phyloP scores from a whole-genome alignment of 176 grass and related monocot genomes.

The Oryza glaberrima region DNA sequence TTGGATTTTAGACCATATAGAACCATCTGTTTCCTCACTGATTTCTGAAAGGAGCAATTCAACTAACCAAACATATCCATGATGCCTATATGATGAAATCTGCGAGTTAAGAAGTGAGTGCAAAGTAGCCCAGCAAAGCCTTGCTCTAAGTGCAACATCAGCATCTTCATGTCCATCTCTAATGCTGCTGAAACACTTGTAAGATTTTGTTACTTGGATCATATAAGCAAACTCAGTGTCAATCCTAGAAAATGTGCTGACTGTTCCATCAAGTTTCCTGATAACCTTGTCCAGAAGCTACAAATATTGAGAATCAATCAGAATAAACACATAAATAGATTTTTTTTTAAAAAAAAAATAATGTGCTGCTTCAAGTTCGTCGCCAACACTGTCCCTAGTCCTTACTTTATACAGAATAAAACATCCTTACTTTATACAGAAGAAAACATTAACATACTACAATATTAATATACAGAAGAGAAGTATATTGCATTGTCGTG shows the following conservation, averaged over 20 bases:
- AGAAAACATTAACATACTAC: conserved; percentile 10
- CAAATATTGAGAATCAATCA: conserved; percentile 49
- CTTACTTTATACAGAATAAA: conserved; percentile 13
- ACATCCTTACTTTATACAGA: conserved; percentile 5
- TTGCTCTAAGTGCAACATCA: conserved; percentile 62
- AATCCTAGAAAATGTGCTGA: conserved; percentile 80
- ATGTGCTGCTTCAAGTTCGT: not conserved
- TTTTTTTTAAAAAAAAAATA: not conserved
- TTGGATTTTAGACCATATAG: conserved; percentile 85
- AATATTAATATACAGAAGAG: too few relatives aligned
- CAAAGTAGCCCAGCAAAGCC: conserved; percentile 82
- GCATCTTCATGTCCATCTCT: conserved; percentile 70
- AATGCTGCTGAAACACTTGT: conserved; percentile 73
- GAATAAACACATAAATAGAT: conserved; percentile 15
- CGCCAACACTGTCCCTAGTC: not conserved
- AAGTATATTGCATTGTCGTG: conserved; percentile 1
- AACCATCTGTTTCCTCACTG: conserved; percentile 66
- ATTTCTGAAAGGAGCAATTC: conserved; percentile 96
- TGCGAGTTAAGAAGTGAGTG: conserved; percentile 92
- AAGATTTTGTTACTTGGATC: conserved; percentile 87
- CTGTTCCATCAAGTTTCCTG: conserved; percentile 77
- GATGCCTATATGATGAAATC: conserved; percentile 82
- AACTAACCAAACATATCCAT: conserved; percentile 99
- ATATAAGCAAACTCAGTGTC: conserved; percentile 87
- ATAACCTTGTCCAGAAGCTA: conserved; percentile 89